phyloP scores from a whole-genome alignment of 768 basidiomycete species.

The Pleurotus cornucopiae region DNA sequence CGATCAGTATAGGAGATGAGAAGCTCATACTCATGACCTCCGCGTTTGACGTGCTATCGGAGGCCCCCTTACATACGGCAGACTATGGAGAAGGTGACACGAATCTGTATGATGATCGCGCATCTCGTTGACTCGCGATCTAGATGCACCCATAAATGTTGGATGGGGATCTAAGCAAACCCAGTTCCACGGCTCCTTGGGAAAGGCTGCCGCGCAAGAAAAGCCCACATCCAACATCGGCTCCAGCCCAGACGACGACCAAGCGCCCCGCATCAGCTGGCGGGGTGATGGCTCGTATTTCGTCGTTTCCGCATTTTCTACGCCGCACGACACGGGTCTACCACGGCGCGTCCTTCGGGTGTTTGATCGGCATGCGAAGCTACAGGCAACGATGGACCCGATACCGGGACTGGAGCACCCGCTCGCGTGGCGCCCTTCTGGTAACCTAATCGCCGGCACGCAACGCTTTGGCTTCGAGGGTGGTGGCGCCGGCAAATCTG shows the following conservation, averaged over 20 bases:
- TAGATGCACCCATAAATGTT: slow-evolving; percentile 89
- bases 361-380: slow-evolving; percentile 66
- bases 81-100: slow-evolving; percentile 82
- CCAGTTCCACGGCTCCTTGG: slow-evolving; percentile 94
- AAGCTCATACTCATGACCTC: slow-evolving; percentile 87
- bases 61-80: slow-evolving; percentile 61
- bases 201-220: slow-evolving; percentile 75
- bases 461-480: slow-evolving; percentile 81
- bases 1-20: slow-evolving; percentile 47
- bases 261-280: slow-evolving; percentile 78
- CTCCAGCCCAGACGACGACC: slow-evolving; percentile 69
- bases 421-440: slow-evolving; percentile 83
- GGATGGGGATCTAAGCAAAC: slow-evolving; percentile 98
- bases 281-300: slow-evolving; percentile 91
- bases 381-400: slow-evolving; percentile 84
- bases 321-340: slow-evolving; percentile 22
- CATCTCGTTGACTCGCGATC: slow-evolving; percentile 6
- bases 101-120: not conserved
- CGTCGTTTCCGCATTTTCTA: slow-evolving; percentile 72
- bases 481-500: slow-evolving; percentile 60
- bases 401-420: slow-evolving; percentile 79
- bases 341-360: slow-evolving; percentile 63
- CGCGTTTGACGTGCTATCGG: slow-evolving; percentile 84
- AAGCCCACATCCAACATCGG: slow-evolving; percentile 35
- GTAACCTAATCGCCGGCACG: slow-evolving; percentile 77